Evolutionary conservation across 306 rosid genomes (phyloP).

Genomic region (Pachyrhizus erosus): DNA sequence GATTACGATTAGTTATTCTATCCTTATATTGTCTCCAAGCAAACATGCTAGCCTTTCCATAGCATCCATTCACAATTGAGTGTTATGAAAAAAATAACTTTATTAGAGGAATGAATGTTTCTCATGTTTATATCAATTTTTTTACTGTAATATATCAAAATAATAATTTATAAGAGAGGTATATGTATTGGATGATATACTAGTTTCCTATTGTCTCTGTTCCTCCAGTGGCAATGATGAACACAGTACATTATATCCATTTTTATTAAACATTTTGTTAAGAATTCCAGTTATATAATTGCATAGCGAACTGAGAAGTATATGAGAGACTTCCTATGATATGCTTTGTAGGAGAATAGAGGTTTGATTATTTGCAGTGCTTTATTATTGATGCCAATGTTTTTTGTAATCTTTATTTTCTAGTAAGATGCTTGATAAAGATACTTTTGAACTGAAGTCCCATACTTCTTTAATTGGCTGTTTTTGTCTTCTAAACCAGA

Average conservation of each 20-base stretch:
- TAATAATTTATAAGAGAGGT: background rate
- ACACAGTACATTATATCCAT: background rate
- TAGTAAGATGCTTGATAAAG: background rate
- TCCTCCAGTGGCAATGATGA: background rate
- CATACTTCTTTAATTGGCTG: background rate
- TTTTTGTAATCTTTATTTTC: background rate
- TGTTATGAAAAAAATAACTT: background rate
- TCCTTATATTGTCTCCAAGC: background rate
- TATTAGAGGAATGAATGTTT: background rate
- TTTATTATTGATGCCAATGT: background rate
- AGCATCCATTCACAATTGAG: background rate
- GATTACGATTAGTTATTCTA: background rate
- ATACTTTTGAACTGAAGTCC: background rate
- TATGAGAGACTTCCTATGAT: background rate
- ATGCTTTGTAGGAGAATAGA: background rate
- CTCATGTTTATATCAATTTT: constrained; percentile 8
- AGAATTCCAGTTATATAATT: background rate
- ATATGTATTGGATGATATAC: background rate
- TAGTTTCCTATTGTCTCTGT: background rate
- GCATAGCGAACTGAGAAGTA: background rate
- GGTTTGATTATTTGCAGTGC: background rate
- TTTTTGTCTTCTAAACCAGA: background rate
- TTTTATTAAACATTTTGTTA: background rate
- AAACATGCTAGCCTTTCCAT: background rate
- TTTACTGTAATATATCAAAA: background rate